A percentile compares a stretch with the other conserved stretches of the same genome.
These are phyloP conservation scores for Pythium vanterpoolii DNA, from an alignment of 352 stramenopile species.

Conservation along the genomic window DNA sequence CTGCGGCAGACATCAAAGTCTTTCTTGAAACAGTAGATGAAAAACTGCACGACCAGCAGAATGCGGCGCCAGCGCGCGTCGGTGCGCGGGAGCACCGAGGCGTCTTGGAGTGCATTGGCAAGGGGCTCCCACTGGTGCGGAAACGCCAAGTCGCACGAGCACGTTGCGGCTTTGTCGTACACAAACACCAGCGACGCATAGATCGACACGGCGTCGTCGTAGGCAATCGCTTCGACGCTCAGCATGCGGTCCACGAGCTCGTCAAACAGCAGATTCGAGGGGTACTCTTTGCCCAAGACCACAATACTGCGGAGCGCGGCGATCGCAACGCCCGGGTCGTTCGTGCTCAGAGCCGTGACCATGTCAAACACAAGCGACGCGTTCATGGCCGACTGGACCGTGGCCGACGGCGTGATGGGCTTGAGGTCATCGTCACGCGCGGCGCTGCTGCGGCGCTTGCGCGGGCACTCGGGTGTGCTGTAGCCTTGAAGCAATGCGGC, in stretches of 20 bases:
- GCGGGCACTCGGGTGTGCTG: conserved; percentile 14
- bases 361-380: conserved; percentile 78
- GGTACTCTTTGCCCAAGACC: conserved; percentile 81
- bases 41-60: conserved; percentile 78
- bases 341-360: conserved; percentile 80
- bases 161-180: conserved; percentile 67
- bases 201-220: conserved; percentile 69
- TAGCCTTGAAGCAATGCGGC: neutral
- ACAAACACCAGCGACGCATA: conserved; percentile 81
- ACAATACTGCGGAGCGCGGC: conserved; percentile 74
- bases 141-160: conserved; percentile 57
- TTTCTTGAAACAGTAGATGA: conserved; percentile 75
- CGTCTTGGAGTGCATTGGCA: conserved; percentile 55
- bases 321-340: conserved; percentile 75
- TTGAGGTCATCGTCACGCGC: conserved; percentile 32
- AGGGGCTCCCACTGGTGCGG: conserved; percentile 71
- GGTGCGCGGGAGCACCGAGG: conserved; percentile 31
- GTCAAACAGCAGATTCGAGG: conserved; percentile 72
- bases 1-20: conserved; percentile 56
- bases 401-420: conserved; percentile 57
- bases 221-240: conserved; percentile 62
- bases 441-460: conserved; percentile 34
- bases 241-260: conserved; percentile 82
- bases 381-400: conserved; percentile 73
- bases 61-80: conserved; percentile 64